Evolutionary conservation across 345 rosid genomes (phyloP), one percentile per base, ranked within the genome.

Genomic region (Durio zibethinus): DNA sequence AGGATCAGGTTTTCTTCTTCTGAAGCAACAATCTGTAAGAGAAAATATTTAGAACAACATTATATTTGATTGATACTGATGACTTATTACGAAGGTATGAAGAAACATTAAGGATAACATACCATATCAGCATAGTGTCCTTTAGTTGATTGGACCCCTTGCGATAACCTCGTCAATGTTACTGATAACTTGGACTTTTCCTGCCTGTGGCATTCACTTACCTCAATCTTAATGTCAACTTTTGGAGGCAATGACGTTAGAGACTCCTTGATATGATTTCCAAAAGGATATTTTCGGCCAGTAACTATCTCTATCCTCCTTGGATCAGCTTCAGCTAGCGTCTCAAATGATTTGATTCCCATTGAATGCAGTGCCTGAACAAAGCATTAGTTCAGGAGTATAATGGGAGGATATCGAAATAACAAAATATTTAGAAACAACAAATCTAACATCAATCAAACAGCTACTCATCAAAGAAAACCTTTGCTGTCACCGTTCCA

Each of bases 401-500:
- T 12, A 73, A 38, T 69, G 27, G 64, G 75, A 36, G 63, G 31
- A 47, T 27, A 25, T 1, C 3, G 21, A 69, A 45, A 6, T 23
- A 47, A 69, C 52, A 23, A 27, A 48, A 27, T 25, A 29, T 16
- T 69, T 45, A 69, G 57, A 27, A 45, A 47, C 53, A 68, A 68
- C 45, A 25, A 68, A 10, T 38, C 38, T 25, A 29, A 36, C 6
- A 45, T 67, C 60, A 56, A 29, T 10, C 40, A 48, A 69, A 50
- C 40, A 52, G 53, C 27, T 31, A 67, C 52, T 42, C 25, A 70
- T 68, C 38, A 42, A 66, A 61, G 76, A 45, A 72, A 73, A 94
- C 98, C 98, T 94, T 94, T 72, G 97, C 97, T 12, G 98, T 94
- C 84, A 94, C 98, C 97, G 91, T 94, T 78, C 98, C 98, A 71